A percentile compares a stretch with the other conserved stretches of the same genome.
phyloP scores from a whole-genome alignment of 257 asterid species.

The Buddleja alternifolia region DNA sequence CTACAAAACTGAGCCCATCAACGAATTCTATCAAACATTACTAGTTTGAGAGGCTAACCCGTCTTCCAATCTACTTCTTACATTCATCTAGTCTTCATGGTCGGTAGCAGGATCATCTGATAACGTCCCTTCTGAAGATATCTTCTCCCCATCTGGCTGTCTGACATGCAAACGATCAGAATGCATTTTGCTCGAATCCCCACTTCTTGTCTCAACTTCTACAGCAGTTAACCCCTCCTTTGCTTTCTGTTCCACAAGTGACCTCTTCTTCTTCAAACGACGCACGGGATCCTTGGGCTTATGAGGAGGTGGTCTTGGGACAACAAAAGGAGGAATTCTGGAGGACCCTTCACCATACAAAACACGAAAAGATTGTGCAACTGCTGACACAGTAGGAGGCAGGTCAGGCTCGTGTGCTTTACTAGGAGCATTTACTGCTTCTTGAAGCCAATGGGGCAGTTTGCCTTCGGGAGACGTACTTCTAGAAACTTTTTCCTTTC shows the following conservation, averaged over 20 bases:
- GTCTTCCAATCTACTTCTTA: conserved; percentile 19
- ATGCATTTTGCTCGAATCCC: conserved; percentile 52
- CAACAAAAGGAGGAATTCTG: conserved; percentile 76
- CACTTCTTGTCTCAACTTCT: conserved; percentile 40
- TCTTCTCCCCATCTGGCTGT: conserved; percentile 41
- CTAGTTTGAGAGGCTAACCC: conserved; percentile 6
- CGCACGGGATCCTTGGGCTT: conserved; percentile 75
- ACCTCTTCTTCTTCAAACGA: conserved; percentile 50
- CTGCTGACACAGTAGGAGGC: conserved; percentile 76
- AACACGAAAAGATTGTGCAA: conserved; percentile 81
- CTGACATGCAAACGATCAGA: conserved; percentile 36
- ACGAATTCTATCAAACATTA: background rate
- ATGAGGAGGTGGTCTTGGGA: conserved; percentile 75
- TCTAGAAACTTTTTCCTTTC: conserved; percentile 56
- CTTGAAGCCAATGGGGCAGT: conserved; percentile 97
- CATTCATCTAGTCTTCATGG: conserved; percentile 33
- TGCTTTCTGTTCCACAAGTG: conserved; percentile 29
- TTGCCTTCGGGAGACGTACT: conserved; percentile 48
- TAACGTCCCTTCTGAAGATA: conserved; percentile 71
- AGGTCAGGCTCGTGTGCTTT: conserved; percentile 48
- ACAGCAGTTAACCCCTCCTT: conserved; percentile 35
- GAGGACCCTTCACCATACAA: conserved; percentile 71
- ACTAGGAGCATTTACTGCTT: conserved; percentile 54
- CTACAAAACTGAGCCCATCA: background rate
- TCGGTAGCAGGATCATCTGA: conserved; percentile 51